Base-by-base conservation (phyloP, 2,329 filamentous ascomycete species). In the Fusarium bactridioides region DNA sequence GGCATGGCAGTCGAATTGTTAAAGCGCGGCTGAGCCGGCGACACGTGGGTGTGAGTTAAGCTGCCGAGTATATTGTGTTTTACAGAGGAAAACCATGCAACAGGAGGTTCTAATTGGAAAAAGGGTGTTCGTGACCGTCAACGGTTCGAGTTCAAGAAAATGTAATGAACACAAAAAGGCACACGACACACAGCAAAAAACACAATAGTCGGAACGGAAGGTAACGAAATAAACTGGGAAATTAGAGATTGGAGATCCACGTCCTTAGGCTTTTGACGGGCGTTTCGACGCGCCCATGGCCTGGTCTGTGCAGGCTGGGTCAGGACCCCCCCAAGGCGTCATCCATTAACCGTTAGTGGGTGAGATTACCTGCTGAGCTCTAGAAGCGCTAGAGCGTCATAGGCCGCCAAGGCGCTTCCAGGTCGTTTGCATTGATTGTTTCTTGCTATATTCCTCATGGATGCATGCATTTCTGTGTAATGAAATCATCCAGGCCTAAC, bases 1-100 rank as follows among this genome's bases (percentile, higher is more conserved):
- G 64, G 67, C 75, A 77, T 77, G 63, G 75, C 75, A 77, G 63
- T 71, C 55, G 45, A 72, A 50, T 56, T 53, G 58, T 64, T 64
- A 47, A 38, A 68, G 72, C 70, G 53, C 70, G 68, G 72, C 73
- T 61, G 61, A 55, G 65, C 72, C 64, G 61, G 65, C 74, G 64
- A 64, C 63, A 57, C 68, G 72, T 51, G 65, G 50, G 43, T 43
- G 50, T 51, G 47, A 43, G 35, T 64, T 48, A 43, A 43, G 45
- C 16, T 29, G 33, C 56, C 43, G 38, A 21, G 41, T 33, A 44
- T 47, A 40, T 56, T 45, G 47, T 29, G 43, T 58, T 45, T 41
- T 56, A 33, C 50, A 37, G 48, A 37, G 19, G 11, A 61, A 19
- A 31, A 23, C 19, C 25, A n/a, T 38, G 31, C 16, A 40, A 51